Conservation (phyloP, 768 basidiomycete genomes). For the Russula compacta region DNA sequence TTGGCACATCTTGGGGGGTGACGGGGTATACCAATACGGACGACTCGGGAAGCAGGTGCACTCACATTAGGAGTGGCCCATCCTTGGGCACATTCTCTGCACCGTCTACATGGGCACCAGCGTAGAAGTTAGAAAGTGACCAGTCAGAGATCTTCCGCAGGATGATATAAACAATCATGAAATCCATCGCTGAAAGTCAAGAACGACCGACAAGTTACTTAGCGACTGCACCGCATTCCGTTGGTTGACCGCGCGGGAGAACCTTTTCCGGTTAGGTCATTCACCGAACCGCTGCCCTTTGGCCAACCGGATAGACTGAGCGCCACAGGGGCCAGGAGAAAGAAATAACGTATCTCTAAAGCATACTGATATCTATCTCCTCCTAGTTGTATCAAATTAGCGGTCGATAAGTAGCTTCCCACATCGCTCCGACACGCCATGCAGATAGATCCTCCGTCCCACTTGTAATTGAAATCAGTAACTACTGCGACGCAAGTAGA, state of each 20-base stretch:
- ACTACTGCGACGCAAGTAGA: neutral
- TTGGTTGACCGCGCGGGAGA: neutral
- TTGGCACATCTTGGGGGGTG: conserved; percentile 37
- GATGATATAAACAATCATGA: conserved; percentile 51
- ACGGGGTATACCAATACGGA: neutral
- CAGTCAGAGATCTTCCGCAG: conserved; percentile 62
- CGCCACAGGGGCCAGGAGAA: neutral
- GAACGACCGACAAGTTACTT: neutral
- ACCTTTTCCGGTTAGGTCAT: neutral
- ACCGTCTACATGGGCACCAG: conserved; percentile 74
- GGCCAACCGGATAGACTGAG: neutral
- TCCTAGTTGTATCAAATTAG: no score
- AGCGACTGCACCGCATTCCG: neutral
- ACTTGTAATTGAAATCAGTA: no score
- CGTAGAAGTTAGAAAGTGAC: conserved; percentile 80
- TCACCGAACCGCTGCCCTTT: neutral
- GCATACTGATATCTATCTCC: neutral
- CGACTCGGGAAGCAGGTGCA: conserved; percentile 18
- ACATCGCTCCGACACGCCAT: no score
- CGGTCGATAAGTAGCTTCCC: no score
- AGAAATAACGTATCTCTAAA: neutral
- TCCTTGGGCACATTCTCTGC: conserved; percentile 77
- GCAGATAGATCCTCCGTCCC: neutral
- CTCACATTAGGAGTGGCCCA: conserved; percentile 89
- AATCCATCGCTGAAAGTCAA: conserved; percentile 18